Conservation (phyloP, 345 rosid species). For the Brassica incana region DNA sequence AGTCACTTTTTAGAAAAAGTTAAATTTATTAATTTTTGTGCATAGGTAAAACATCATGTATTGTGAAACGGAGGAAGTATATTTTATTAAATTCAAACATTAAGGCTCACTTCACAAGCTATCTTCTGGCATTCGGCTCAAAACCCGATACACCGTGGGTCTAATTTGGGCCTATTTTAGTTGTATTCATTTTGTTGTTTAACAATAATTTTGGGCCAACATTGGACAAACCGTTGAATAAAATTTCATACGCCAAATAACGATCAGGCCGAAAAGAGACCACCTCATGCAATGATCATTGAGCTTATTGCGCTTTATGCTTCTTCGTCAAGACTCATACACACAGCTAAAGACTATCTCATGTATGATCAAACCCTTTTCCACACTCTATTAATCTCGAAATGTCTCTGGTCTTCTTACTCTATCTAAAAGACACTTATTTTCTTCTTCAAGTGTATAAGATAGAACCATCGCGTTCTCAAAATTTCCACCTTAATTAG, state of each 20-base stretch:
- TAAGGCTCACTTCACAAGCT: not conserved
- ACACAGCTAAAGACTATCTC: conserved; percentile 48
- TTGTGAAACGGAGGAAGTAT: too few species aligned
- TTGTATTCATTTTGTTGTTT: too few species aligned
- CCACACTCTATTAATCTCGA: conserved; percentile 30
- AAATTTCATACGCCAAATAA: too few species aligned
- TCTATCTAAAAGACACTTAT: conserved; percentile 3
- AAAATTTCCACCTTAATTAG: conserved; percentile 4
- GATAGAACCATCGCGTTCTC: conserved; percentile 20
- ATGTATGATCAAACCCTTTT: conserved; percentile 35
- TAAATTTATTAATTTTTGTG: too few species aligned
- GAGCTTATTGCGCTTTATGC: conserved; percentile 40
- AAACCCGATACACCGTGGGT: not conserved
- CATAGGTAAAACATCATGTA: too few species aligned
- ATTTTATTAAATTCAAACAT: not conserved
- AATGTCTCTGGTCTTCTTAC: conserved; percentile 21
- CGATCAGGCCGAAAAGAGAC: too few species aligned
- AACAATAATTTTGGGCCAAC: too few species aligned
- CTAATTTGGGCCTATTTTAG: too few species aligned
- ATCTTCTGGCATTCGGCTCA: not conserved
- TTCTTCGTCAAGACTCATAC: conserved; percentile 58
- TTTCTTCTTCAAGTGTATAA: conserved; percentile 13
- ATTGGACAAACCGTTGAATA: too few species aligned
- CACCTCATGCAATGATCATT: too few species aligned
- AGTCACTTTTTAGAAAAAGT: too few species aligned